These are phyloP conservation scores for Entomortierella lignicola DNA, from an alignment of 192 early-diverging fungal species.

Conservation along the genomic window DNA sequence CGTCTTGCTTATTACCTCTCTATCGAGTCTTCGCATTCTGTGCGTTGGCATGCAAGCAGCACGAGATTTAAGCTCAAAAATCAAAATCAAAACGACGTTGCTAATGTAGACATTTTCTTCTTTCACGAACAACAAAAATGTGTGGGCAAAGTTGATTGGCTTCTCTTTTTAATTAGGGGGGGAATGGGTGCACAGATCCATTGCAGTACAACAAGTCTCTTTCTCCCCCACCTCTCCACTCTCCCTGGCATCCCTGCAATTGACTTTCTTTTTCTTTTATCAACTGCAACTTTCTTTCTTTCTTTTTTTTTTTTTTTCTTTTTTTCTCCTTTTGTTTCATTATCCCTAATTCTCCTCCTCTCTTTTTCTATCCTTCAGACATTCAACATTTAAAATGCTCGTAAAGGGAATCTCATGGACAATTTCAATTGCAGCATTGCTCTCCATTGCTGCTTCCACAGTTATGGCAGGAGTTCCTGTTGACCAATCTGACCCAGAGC, in stretches of 20 bases:
- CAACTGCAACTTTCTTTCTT: neutral
- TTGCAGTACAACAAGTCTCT: neutral
- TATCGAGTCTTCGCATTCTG: too few relatives aligned
- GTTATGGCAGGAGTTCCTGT: neutral
- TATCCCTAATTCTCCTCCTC: neutral
- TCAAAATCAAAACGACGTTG: too few relatives aligned
- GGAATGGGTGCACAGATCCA: neutral
- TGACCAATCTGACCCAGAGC: constrained; percentile 40
- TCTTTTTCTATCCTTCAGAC: neutral
- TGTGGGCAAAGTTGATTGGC: neutral
- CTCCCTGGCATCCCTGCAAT: neutral
- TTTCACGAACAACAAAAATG: too few relatives aligned
- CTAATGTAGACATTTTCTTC: too few relatives aligned
- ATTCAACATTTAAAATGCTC: neutral
- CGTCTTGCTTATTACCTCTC: too few relatives aligned
- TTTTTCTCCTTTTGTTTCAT: neutral
- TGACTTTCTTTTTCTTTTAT: neutral
- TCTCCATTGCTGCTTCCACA: neutral
- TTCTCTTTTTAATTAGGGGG: neutral
- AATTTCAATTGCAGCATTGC: neutral
- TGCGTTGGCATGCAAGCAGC: too few relatives aligned
- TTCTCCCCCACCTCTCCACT: neutral
- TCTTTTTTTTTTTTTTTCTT: neutral
- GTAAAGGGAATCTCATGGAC: constrained; percentile 1
- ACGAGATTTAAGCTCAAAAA: too few relatives aligned